These are phyloP conservation scores for Aspergillus sclerotiicarbonarius DNA, from an alignment of 495 filamentous ascomycete species.

Conservation along the genomic window DNA sequence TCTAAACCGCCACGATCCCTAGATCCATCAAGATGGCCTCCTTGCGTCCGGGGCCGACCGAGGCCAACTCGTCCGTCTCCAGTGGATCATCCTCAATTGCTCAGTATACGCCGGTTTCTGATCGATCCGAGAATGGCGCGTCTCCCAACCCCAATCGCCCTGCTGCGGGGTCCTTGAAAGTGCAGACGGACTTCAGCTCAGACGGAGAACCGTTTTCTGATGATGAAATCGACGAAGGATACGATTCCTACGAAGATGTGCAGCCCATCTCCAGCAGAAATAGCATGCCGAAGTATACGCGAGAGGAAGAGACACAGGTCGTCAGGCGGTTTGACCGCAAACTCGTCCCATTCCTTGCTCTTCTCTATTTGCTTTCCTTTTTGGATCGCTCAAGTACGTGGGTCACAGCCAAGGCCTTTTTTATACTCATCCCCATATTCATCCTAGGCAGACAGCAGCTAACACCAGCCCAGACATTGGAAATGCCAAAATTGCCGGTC, in stretches of 20 bases:
- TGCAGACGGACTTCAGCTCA: slow-evolving; percentile 39
- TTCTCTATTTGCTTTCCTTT: slow-evolving; percentile 80
- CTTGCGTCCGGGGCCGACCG: slow-evolving; percentile 26
- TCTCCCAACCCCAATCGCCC: slow-evolving; percentile 18
- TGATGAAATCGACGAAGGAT: slow-evolving; percentile 24
- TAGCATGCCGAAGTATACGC: slow-evolving; percentile 53
- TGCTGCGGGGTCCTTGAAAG: slow-evolving; percentile 21
- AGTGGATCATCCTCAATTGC: slow-evolving; percentile 28
- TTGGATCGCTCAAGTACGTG: slow-evolving; percentile 72
- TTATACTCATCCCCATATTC: not conserved
- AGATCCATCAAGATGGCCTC: slow-evolving; percentile 21
- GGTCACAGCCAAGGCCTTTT: no score
- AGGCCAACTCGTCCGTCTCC: slow-evolving; percentile 25
- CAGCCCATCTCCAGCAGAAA: slow-evolving; percentile 20
- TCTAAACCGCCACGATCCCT: not conserved
- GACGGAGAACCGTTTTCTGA: slow-evolving; percentile 13
- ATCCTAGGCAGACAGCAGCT: not conserved
- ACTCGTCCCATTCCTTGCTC: slow-evolving; percentile 75
- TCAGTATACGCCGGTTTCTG: slow-evolving; percentile 39
- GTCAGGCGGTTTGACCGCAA: slow-evolving; percentile 70
- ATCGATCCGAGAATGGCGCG: slow-evolving; percentile 30
- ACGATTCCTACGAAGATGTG: slow-evolving; percentile 33
- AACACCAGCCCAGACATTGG: slow-evolving; percentile 60
- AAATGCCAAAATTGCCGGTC: slow-evolving; percentile 73
- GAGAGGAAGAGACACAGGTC: slow-evolving; percentile 70